A percentile compares a stretch with the other conserved stretches of the same genome.
These are phyloP conservation scores for Gossypium davidsonii DNA, from an alignment of 441 rosid genomes.

Conservation along the genomic window DNA sequence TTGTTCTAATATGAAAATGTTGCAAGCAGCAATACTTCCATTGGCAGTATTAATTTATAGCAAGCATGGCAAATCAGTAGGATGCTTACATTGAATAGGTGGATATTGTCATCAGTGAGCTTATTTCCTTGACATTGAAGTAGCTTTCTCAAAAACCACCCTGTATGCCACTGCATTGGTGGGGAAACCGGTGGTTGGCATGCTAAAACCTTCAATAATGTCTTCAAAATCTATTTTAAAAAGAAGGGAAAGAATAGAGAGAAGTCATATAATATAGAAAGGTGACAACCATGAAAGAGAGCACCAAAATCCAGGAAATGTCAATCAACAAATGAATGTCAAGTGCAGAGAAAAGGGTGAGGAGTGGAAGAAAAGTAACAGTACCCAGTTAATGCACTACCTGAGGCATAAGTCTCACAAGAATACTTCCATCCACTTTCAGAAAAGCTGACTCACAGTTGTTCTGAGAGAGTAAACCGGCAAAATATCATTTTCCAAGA, in stretches of 20 bases:
- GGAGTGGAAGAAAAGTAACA: neutral
- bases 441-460: conserved; percentile 20
- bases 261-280: conserved; percentile 3
- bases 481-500: neutral
- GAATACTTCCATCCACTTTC: conserved; percentile 25
- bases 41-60: neutral
- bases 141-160: conserved; percentile 49
- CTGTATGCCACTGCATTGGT: conserved; percentile 37
- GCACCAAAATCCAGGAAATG: neutral
- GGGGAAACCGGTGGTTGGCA: conserved; percentile 32
- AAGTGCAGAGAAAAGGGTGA: neutral
- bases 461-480: conserved; percentile 21
- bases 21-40: neutral
- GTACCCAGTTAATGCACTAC: conserved; percentile 13
- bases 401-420: conserved; percentile 39
- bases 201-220: conserved; percentile 40
- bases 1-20: neutral
- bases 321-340: conserved; percentile 1
- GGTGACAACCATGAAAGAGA: conserved; percentile 7
- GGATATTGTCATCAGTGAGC: conserved; percentile 30
- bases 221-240: conserved; percentile 31
- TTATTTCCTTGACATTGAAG: conserved; percentile 30
- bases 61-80: conserved; percentile 4
- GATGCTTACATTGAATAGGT: conserved; percentile 48
- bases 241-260: conserved; percentile 11